Evolutionary conservation across 2,329 filamentous ascomycete species (phyloP).

Genomic region (Penicillium sumatraense): DNA sequence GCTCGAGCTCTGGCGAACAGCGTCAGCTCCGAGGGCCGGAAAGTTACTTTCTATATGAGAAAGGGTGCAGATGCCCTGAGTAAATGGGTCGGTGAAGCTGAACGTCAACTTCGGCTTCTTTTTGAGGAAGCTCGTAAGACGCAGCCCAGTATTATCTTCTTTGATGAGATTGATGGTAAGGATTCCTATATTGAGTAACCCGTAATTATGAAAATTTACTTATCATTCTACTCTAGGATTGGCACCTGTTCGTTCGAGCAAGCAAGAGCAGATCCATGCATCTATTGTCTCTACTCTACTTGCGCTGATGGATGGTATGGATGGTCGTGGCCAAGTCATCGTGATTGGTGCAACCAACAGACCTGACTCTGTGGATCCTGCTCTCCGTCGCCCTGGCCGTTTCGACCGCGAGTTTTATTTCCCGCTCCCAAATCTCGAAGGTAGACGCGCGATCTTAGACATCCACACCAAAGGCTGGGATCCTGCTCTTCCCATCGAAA

Average conservation of each 20-base stretch:
- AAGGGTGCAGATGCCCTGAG: slow-evolving; percentile 97
- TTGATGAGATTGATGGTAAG: slow-evolving; percentile 93
- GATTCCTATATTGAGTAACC: no score
- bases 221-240: slow-evolving; percentile 53
- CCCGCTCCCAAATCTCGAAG: slow-evolving; percentile 80
- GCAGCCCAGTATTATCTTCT: slow-evolving; percentile 99
- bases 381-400: slow-evolving; percentile 87
- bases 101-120: slow-evolving; percentile 87
- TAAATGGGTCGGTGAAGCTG: slow-evolving; percentile 98
- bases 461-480: slow-evolving; percentile 97
- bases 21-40: slow-evolving; percentile 83
- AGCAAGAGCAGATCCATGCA: slow-evolving; percentile 97
- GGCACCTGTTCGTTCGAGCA: slow-evolving; percentile 93
- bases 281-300: slow-evolving; percentile 96
- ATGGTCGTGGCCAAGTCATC: slow-evolving; percentile 96
- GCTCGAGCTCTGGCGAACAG: slow-evolving; percentile 91
- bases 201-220: slow-evolving; percentile 6
- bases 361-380: slow-evolving; percentile 94
- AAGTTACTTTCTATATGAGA: slow-evolving; percentile 99
- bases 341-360: slow-evolving; percentile 98
- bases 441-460: slow-evolving; percentile 82
- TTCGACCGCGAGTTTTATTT: slow-evolving; percentile 99
- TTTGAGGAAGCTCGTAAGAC: slow-evolving; percentile 96
- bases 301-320: slow-evolving; percentile 96
- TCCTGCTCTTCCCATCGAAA: slow-evolving; percentile 69